Percentiles rank a stretch among this genome's conserved stretches.
Evolutionary conservation across 2,329 filamentous ascomycete species (phyloP).

Genomic region (Ramichloridium luteum): DNA sequence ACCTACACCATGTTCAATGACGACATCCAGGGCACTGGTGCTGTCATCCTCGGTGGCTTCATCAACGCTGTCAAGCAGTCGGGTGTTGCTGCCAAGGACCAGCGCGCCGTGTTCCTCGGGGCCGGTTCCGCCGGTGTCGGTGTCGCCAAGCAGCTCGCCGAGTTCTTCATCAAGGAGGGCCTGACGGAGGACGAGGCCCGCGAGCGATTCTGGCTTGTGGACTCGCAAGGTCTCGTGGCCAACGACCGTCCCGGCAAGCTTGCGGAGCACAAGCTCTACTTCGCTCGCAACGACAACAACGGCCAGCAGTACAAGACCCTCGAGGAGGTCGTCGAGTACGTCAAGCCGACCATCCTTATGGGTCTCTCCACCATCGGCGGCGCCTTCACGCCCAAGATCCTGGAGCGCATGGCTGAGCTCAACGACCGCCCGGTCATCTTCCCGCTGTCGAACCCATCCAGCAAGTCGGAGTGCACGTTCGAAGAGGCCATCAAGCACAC

Average conservation of each 20-base stretch:
- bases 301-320: conserved; percentile 61
- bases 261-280: conserved; percentile 68
- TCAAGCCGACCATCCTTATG: conserved; percentile 88
- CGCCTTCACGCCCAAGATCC: conserved; percentile 78
- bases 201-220: conserved; percentile 92
- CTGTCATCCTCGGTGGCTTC: conserved; percentile 79
- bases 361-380: conserved; percentile 90
- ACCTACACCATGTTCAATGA: conserved; percentile 96
- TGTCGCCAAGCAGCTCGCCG: conserved; percentile 93
- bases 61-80: conserved; percentile 70
- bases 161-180: conserved; percentile 89
- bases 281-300: conserved; percentile 52
- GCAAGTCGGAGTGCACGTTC: conserved; percentile 95
- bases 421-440: conserved; percentile 68
- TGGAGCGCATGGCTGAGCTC: conserved; percentile 46
- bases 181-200: conserved; percentile 77
- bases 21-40: conserved; percentile 93
- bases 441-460: conserved; percentile 89
- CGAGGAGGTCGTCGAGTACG: conserved; percentile 84
- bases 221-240: conserved; percentile 82
- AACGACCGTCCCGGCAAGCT: conserved; percentile 85
- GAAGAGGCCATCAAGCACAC: conserved; percentile 87
- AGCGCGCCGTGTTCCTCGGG: conserved; percentile 90
- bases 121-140: conserved; percentile 92
- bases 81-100: conserved; percentile 72